Percentiles rank a stretch among this genome's conserved stretches.
Evolutionary conservation across 768 basidiomycete genomes (phyloP).

Genomic region (Rhodotorula paludigena): DNA sequence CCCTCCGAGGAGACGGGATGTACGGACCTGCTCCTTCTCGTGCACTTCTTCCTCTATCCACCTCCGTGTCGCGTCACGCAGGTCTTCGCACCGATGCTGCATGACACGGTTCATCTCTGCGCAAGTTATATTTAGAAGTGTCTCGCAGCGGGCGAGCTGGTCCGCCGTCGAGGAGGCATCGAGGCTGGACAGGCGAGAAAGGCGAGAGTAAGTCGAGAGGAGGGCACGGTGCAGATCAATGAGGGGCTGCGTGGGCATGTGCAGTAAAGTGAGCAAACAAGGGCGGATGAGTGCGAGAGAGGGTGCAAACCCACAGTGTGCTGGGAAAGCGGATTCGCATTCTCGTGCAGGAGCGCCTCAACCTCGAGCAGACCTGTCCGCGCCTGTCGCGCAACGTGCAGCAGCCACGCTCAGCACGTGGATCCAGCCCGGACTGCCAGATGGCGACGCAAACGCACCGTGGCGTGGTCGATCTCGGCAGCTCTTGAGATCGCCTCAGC

Average conservation of each 20-base stretch:
- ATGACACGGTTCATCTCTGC: constrained; percentile 81
- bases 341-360: background rate
- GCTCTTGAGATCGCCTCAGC: background rate
- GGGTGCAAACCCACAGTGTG: background rate
- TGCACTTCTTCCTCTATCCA: constrained; percentile 74
- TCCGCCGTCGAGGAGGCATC: background rate
- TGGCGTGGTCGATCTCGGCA: background rate
- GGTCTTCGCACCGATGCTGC: constrained; percentile 66
- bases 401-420: background rate
- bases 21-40: constrained; percentile 65
- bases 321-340: background rate
- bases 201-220: constrained; percentile 2
- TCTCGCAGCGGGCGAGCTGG: constrained; percentile 70
- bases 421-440: background rate
- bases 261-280: background rate
- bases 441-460: background rate
- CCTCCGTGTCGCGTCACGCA: constrained; percentile 57
- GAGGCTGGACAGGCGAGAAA: background rate
- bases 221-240: constrained; percentile 14
- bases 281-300: background rate
- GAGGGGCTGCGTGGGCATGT: constrained; percentile 13
- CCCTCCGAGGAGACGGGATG: background rate
- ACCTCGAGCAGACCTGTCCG: background rate
- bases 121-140: constrained; percentile 79
- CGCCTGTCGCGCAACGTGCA: background rate